Conservation (phyloP, 495 filamentous ascomycete genomes). For the Penicillium paradoxum region DNA sequence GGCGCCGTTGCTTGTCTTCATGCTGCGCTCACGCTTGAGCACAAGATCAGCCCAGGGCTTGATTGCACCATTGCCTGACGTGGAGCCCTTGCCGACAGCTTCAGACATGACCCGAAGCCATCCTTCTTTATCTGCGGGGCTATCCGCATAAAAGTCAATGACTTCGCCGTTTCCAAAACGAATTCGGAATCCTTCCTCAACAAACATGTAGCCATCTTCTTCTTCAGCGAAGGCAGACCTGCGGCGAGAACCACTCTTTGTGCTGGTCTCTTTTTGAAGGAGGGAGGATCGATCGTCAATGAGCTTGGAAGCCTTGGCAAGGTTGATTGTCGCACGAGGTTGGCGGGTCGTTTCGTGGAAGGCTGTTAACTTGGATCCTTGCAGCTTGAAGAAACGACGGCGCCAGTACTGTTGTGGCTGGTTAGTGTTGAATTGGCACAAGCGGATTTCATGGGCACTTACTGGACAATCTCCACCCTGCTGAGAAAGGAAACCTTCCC, state of each 20-base stretch:
- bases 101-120: slow-evolving; percentile 93
- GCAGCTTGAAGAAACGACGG: slow-evolving; percentile 92
- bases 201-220: slow-evolving; percentile 99
- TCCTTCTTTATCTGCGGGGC: slow-evolving; percentile 72
- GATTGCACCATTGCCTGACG: slow-evolving; percentile 36
- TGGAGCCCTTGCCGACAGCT: slow-evolving; percentile 65
- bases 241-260: slow-evolving; percentile 70
- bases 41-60: slow-evolving; percentile 81
- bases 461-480: slow-evolving; percentile 97
- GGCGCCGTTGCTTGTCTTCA: slow-evolving; percentile 33
- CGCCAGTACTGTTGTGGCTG: slow-evolving; percentile 76
- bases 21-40: slow-evolving; percentile 46
- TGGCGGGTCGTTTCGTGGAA: slow-evolving; percentile 95
- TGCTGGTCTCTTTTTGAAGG: slow-evolving; percentile 69
- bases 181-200: slow-evolving; percentile 97
- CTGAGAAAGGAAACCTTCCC: slow-evolving; percentile 87
- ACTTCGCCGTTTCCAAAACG: slow-evolving; percentile 96
- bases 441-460: slow-evolving; percentile 40
- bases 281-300: slow-evolving; percentile 89
- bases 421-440: background rate
- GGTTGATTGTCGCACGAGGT: slow-evolving; percentile 92
- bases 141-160: slow-evolving; percentile 98
- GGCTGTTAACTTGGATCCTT: slow-evolving; percentile 85
- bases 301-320: slow-evolving; percentile 86
- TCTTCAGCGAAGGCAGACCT: slow-evolving; percentile 96